Conservation (phyloP, 352 stramenopile species). For the Globisporangium polare region DNA sequence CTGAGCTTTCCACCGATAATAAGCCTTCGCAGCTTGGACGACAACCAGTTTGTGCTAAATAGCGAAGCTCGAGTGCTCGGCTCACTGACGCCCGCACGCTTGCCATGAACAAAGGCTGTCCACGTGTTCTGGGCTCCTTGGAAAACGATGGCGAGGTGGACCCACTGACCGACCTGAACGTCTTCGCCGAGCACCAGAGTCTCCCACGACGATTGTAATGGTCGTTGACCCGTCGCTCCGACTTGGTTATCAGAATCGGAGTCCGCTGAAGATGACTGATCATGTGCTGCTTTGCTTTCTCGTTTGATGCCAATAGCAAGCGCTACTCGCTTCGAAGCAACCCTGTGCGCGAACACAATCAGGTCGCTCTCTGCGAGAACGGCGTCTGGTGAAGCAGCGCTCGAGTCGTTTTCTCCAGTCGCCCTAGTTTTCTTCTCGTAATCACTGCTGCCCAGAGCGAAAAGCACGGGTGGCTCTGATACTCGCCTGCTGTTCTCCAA, state of each 20-base stretch:
- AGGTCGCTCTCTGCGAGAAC: background rate
- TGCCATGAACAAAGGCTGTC: conserved; percentile 4
- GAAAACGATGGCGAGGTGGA: conserved; percentile 3
- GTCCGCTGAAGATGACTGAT: background rate
- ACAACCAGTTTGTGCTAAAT: background rate
- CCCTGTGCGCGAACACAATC: conserved; percentile 3
- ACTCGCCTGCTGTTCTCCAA: background rate
- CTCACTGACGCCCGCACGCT: background rate
- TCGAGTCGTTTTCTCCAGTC: background rate
- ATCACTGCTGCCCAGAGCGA: background rate
- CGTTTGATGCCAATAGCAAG: background rate
- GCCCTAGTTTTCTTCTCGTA: background rate
- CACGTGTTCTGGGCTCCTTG: background rate
- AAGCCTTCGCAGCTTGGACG: background rate
- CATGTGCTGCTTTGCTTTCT: background rate
- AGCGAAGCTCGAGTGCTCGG: background rate
- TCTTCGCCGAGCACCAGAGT: background rate
- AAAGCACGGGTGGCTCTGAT: conserved; percentile 3
- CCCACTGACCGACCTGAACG: conserved; percentile 1
- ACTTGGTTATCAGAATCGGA: background rate
- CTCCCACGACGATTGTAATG: background rate
- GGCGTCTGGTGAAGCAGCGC: background rate
- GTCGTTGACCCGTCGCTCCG: background rate
- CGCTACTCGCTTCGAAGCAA: background rate
- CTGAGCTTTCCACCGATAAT: conserved; percentile 2